These are phyloP conservation scores for Cucurbita argyrosperma DNA, from an alignment of 306 rosid species.

Conservation along the genomic window DNA sequence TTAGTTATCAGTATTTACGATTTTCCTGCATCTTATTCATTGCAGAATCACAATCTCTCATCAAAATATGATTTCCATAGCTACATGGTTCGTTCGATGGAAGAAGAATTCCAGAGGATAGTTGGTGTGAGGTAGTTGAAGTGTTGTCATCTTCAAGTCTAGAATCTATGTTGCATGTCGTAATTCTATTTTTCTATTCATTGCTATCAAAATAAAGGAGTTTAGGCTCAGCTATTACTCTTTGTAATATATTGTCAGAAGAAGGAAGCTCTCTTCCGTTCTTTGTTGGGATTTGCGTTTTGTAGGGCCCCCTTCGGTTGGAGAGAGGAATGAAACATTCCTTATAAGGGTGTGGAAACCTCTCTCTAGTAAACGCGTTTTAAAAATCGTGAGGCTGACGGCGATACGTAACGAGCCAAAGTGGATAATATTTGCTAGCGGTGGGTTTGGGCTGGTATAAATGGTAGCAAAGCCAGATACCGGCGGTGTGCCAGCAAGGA, in stretches of 20 bases:
- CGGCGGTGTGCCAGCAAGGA: too few relatives aligned
- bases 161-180: background rate
- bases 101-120: slow-evolving; percentile 91
- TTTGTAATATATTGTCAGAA: background rate
- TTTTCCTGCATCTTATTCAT: slow-evolving; percentile 15
- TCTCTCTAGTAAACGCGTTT: too few relatives aligned
- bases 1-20: background rate
- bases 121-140: slow-evolving; percentile 79
- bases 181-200: background rate
- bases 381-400: too few relatives aligned
- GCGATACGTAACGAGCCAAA: too few relatives aligned
- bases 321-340: too few relatives aligned
- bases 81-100: slow-evolving; percentile 97
- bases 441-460: too few relatives aligned
- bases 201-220: background rate
- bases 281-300: background rate
- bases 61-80: slow-evolving; percentile 79
- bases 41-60: slow-evolving; percentile 80
- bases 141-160: background rate
- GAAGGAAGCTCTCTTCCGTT: background rate
- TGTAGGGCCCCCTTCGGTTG: too few relatives aligned
- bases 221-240: background rate
- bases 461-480: too few relatives aligned
- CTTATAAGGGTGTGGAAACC: too few relatives aligned
- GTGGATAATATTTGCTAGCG: too few relatives aligned